phyloP scores from a whole-genome alignment of 2,329 filamentous ascomycete genomes.

The Tolypocladium paradoxum region DNA sequence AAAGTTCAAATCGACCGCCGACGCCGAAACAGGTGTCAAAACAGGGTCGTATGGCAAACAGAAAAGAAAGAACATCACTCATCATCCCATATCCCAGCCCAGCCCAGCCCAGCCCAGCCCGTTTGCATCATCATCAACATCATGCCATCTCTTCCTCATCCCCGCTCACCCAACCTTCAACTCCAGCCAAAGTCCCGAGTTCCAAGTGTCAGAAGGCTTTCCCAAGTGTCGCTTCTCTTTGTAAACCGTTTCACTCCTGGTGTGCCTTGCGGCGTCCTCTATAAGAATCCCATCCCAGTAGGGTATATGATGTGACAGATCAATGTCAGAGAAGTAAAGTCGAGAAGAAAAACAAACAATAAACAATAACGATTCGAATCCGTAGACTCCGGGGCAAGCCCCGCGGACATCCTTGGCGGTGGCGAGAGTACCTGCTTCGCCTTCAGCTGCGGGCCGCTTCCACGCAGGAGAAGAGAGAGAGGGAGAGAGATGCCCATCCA shows the following conservation, averaged over 20 bases:
- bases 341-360: constrained; percentile 6
- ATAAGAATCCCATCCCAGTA: constrained; percentile 20
- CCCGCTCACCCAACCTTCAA: background rate
- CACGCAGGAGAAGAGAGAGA: background rate
- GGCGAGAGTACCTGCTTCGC: background rate
- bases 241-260: constrained; percentile 1
- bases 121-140: constrained; percentile 1
- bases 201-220: background rate
- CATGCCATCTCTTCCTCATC: background rate
- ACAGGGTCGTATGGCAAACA: background rate
- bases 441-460: background rate
- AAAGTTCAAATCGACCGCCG: background rate
- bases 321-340: constrained; percentile 10
- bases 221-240: constrained; percentile 4
- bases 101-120: background rate
- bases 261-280: constrained; percentile 32
- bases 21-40: background rate
- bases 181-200: background rate
- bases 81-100: background rate
- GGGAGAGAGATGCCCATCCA: constrained; percentile 1
- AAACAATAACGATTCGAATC: constrained; percentile 1
- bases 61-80: background rate
- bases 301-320: constrained; percentile 16
- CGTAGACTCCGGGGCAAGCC: background rate
- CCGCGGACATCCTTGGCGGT: background rate